These are phyloP conservation scores for Aphanocladium album DNA, from an alignment of 2,329 filamentous ascomycete species.

Conservation along the genomic window DNA sequence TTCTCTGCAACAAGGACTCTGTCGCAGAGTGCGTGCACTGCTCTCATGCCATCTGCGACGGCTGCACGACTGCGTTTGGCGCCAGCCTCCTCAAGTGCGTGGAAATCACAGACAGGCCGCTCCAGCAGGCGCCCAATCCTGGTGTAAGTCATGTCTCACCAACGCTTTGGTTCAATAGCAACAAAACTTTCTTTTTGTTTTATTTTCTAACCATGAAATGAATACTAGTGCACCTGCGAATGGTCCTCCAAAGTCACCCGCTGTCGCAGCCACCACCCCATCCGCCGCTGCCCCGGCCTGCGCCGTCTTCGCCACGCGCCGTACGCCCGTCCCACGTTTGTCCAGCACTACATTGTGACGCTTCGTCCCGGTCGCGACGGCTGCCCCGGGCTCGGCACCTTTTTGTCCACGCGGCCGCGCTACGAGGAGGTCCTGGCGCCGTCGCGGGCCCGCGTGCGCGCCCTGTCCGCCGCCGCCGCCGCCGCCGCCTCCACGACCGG, in stretches of 20 bases:
- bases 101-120: background rate
- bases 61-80: background rate
- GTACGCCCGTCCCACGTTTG: background rate
- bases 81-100: background rate
- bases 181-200: no score
- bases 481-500: background rate
- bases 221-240: background rate
- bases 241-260: background rate
- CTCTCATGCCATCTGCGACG: background rate
- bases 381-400: constrained; percentile 3
- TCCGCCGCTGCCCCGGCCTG: background rate
- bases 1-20: background rate
- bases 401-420: background rate
- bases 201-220: background rate
- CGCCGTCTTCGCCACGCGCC: background rate
- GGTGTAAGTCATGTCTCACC: background rate
- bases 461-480: background rate
- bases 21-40: constrained; percentile 5
- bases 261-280: constrained; percentile 3
- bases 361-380: constrained; percentile 6
- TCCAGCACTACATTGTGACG: constrained; percentile 9
- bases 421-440: no score
- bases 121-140: background rate
- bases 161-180: no score
- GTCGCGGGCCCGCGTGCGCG: no score